Evolutionary conservation across 208 protist genomes (phyloP), one percentile per base, ranked within the genome.

Genomic region (Porcisia hertigi): DNA sequence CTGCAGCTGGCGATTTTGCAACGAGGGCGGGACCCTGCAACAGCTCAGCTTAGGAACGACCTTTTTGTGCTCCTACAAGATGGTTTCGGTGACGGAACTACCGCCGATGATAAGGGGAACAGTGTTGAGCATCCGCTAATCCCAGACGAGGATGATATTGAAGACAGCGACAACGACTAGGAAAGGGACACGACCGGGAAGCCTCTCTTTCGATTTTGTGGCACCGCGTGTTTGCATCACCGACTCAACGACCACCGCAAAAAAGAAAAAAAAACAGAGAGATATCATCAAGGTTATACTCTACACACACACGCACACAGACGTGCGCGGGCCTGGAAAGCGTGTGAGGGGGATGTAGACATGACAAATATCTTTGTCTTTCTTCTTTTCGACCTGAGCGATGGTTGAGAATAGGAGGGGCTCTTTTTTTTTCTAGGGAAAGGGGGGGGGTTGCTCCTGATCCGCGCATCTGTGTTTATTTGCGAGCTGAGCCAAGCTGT

Each of bases 71-170:
- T 72, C 18, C 9, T 30, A 14, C 41, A 8, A 23, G 53, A 41
- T 49, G 36, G 23, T 12, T 4, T 25, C 23, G 52, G 53, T 12
- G 53, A 45, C 39, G 25, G 52, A 11, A 5, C 53, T 1, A 20
- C 34, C 30, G 69, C 52, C 18, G 16, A 30, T n/a, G 18, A 14
- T 45, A 18, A 14, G 49, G 69, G 43, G 18, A 47, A 25, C 53
- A 36, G 18, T 43, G 34, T 23, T 30, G 69, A 47, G 18, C 43
- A n/a, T 14, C 72, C 72, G 36, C 75, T 73, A 53, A 76, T 82
- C n/a, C 77, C 77, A 4, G 72, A 77, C 5, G 77, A 67, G 1
- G 77, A 82, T 6, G 77, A 82, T 34, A 77, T 82, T 25, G 77
- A 82, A 23, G 67, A 77, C 41, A 73, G n/a, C 30, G 34, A 62